Conservation (phyloP, 2,329 filamentous ascomycete genomes). For the Hymenoscyphus occultus region DNA sequence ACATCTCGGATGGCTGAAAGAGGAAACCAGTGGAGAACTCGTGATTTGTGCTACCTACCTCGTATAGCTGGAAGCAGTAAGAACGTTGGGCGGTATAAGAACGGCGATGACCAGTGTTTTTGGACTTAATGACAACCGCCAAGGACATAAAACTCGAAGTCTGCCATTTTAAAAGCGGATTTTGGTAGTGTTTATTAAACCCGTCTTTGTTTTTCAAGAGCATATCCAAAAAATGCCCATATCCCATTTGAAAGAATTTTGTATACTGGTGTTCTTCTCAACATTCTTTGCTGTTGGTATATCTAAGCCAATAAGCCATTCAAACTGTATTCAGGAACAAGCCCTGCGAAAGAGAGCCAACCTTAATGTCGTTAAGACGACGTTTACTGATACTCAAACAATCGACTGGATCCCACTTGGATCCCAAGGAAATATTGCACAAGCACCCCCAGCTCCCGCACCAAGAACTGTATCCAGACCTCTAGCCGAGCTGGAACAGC, state of each 20-base stretch:
- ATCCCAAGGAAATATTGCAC: constrained; percentile 20
- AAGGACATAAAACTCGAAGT: not conserved
- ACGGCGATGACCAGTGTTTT: not conserved
- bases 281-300: not conserved
- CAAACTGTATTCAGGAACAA: constrained; percentile 11
- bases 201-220: not conserved
- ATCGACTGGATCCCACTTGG: constrained; percentile 20
- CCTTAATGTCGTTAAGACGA: constrained; percentile 16
- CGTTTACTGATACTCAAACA: constrained; percentile 13
- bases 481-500: constrained; percentile 12
- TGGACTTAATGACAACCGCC: not conserved
- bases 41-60: not conserved
- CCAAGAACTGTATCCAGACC: constrained; percentile 7
- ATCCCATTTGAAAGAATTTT: not conserved
- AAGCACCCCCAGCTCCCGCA: constrained; percentile 11
- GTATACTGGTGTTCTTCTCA: not conserved
- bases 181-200: not conserved
- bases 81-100: not conserved
- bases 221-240: not conserved
- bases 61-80: constrained; percentile 3
- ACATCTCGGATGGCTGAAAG: constrained; percentile 7
- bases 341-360: constrained; percentile 10
- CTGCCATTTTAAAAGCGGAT: not conserved
- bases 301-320: not conserved
- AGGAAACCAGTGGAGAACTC: not conserved